Evolutionary conservation across 2,329 filamentous ascomycete genomes (phyloP).

Genomic region (Pseudopithomyces maydicus): DNA sequence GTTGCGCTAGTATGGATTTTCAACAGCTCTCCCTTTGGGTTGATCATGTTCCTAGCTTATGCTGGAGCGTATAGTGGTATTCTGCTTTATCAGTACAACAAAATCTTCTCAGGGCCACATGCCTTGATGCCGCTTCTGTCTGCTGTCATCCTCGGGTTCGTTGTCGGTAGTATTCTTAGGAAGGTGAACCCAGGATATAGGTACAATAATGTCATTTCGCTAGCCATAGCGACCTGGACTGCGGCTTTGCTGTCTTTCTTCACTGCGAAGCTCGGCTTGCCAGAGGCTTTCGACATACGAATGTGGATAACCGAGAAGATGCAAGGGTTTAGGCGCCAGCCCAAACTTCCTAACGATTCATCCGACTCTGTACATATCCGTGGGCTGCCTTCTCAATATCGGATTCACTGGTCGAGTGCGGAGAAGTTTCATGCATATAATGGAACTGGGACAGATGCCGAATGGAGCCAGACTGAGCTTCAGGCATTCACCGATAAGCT

Average conservation of each 20-base stretch:
- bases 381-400: slow-evolving; percentile 23
- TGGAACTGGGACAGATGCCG: slow-evolving; percentile 49
- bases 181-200: slow-evolving; percentile 45
- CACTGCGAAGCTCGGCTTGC: slow-evolving; percentile 56
- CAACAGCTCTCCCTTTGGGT: slow-evolving; percentile 47
- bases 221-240: slow-evolving; percentile 58
- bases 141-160: slow-evolving; percentile 54
- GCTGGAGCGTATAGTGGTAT: slow-evolving; percentile 58
- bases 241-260: slow-evolving; percentile 56
- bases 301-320: slow-evolving; percentile 36
- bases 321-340: slow-evolving; percentile 13
- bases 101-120: slow-evolving; percentile 57
- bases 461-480: slow-evolving; percentile 59
- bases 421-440: slow-evolving; percentile 52
- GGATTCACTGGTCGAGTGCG: slow-evolving; percentile 23
- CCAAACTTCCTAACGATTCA: slow-evolving; percentile 17
- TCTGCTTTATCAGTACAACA: slow-evolving; percentile 56
- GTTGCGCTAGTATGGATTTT: slow-evolving; percentile 60
- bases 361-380: slow-evolving; percentile 31
- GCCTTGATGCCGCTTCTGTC: slow-evolving; percentile 54
- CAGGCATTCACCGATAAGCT: slow-evolving; percentile 53
- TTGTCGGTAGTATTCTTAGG: slow-evolving; percentile 53
- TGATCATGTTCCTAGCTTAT: slow-evolving; percentile 58
- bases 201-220: slow-evolving; percentile 55
- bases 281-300: slow-evolving; percentile 36